Base-by-base conservation (phyloP, 2,329 filamentous ascomycete species). In the Onygenales sp. region DNA sequence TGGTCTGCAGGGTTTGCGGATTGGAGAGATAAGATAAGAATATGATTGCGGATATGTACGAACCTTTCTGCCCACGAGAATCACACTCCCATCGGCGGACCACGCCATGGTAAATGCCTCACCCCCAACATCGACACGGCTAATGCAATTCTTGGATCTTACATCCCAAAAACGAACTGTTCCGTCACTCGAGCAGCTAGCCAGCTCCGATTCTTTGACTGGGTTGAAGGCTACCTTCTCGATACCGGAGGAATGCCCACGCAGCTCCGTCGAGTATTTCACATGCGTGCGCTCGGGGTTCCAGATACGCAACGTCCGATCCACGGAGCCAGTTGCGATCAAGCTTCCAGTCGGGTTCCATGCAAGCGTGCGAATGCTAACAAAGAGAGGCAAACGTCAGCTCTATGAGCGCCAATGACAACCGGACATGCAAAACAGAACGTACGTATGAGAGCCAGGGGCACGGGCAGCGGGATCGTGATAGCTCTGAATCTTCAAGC, bases 291-390 rank as follows among this genome's bases (percentile, higher is more conserved):
- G 70, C 54, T 77, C 74, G 0, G 74, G 74, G 58, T 98, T 95
- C 92, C 93, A 98, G 59, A 98, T 83, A n/a, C 90, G 85, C 44
- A 98, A 77, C 0, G 84, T 85, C 51, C 92, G 91, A 70, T 97
- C 87, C 7, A 92, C 88, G 2, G 88, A 87, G 2, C 89, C 90
- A 0, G 91, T 94, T 0, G 92, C 92, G 56, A 97, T 83, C 55
- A 93, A 76, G 7, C 82, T 86, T 36, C 92, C 90, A 0, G 88
- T 76, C 0, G 91, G 88, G 59, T 92, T 95, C 92, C 92, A 97
- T 40, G 87, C 85, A 59, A 97, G 84, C 1, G 86, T 85, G 42
- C 87, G 83, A 53, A 94, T 77, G 58, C 85, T 89, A 58, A 52
- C 54, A 34, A 63, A 13, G 62, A 55, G 21, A 65, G 58, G n/a